Percentiles rank a stretch among this genome's conserved stretches.
Evolutionary conservation across 306 rosid species (phyloP).

Genomic region (Rosa persica): DNA sequence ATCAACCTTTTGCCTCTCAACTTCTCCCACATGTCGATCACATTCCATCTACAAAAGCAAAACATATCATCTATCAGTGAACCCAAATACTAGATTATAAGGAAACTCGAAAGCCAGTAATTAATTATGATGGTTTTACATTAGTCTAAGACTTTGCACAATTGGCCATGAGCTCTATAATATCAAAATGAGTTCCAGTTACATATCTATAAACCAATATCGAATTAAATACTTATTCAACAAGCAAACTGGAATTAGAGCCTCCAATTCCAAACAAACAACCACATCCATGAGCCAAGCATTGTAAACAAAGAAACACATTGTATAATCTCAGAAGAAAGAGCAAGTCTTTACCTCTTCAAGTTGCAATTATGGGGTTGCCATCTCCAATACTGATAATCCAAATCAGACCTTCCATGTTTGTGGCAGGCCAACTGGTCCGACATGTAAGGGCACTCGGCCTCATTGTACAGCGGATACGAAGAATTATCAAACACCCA

Average conservation of each 20-base stretch:
- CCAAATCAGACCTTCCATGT: slow-evolving; percentile 89
- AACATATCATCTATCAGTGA: slow-evolving; percentile 22
- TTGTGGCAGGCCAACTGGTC: slow-evolving; percentile 96
- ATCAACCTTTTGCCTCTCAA: slow-evolving; percentile 84
- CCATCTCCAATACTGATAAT: slow-evolving; percentile 90
- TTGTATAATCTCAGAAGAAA: slow-evolving; percentile 8
- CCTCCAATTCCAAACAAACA: not conserved
- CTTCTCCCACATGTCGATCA: slow-evolving; percentile 87
- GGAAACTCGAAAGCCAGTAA: slow-evolving; percentile 4
- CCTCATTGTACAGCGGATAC: slow-evolving; percentile 71
- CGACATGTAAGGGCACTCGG: slow-evolving; percentile 90
- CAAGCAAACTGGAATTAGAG: not conserved
- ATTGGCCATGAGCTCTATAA: not conserved
- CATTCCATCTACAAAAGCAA: slow-evolving; percentile 58
- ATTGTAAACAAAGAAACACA: slow-evolving; percentile 1
- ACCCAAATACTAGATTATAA: not conserved
- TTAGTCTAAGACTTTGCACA: not conserved
- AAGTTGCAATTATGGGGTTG: slow-evolving; percentile 91
- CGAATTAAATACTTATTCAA: not conserved
- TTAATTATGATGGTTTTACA: not conserved
- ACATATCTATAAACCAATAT: not conserved
- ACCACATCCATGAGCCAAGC: not conserved
- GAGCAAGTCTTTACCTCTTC: slow-evolving; percentile 78
- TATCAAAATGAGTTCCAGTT: slow-evolving; percentile 2
- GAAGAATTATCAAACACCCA: slow-evolving; percentile 87